A percentile compares a stretch with the other conserved stretches of the same genome.
Evolutionary conservation across 2,329 filamentous ascomycete genomes (phyloP).

Genomic region (Trichoderma sp.): DNA sequence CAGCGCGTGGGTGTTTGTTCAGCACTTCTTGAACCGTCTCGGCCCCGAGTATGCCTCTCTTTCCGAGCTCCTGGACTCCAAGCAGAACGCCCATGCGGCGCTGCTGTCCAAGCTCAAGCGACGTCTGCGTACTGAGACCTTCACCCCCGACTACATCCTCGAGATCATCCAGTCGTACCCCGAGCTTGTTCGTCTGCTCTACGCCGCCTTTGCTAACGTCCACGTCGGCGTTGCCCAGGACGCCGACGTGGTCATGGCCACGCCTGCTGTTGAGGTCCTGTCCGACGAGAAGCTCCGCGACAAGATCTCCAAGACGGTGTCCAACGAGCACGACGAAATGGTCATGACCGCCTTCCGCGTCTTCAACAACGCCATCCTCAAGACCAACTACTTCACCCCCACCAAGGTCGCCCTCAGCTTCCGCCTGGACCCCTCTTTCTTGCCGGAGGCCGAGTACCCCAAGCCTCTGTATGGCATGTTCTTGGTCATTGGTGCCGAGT

Average conservation of each 20-base stretch:
- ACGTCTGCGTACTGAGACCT: slow-evolving; percentile 90
- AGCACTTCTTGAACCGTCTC: slow-evolving; percentile 95
- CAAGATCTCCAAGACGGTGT: slow-evolving; percentile 73
- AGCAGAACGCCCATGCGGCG: slow-evolving; percentile 81
- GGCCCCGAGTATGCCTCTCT: slow-evolving; percentile 89
- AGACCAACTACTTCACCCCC: slow-evolving; percentile 96
- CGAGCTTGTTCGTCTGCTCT: slow-evolving; percentile 78
- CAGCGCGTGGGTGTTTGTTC: slow-evolving; percentile 95
- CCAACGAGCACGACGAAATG: slow-evolving; percentile 95
- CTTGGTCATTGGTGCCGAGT: slow-evolving; percentile 94
- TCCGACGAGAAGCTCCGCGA: slow-evolving; percentile 71
- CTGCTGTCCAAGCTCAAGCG: slow-evolving; percentile 93
- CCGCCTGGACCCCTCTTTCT: slow-evolving; percentile 82
- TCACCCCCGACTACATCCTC: slow-evolving; percentile 95
- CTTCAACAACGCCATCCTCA: slow-evolving; percentile 90
- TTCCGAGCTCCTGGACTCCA: slow-evolving; percentile 71
- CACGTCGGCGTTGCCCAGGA: slow-evolving; percentile 60
- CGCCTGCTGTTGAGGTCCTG: slow-evolving; percentile 63
- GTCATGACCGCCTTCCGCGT: slow-evolving; percentile 95
- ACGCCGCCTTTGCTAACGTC: slow-evolving; percentile 85
- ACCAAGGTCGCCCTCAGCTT: slow-evolving; percentile 98
- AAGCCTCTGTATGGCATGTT: slow-evolving; percentile 97
- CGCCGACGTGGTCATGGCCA: slow-evolving; percentile 48
- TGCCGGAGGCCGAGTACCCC: slow-evolving; percentile 88
- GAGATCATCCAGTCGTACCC: slow-evolving; percentile 95